Conservation (phyloP, 495 filamentous ascomycete genomes). For the Elasticomyces elasticus region DNA sequence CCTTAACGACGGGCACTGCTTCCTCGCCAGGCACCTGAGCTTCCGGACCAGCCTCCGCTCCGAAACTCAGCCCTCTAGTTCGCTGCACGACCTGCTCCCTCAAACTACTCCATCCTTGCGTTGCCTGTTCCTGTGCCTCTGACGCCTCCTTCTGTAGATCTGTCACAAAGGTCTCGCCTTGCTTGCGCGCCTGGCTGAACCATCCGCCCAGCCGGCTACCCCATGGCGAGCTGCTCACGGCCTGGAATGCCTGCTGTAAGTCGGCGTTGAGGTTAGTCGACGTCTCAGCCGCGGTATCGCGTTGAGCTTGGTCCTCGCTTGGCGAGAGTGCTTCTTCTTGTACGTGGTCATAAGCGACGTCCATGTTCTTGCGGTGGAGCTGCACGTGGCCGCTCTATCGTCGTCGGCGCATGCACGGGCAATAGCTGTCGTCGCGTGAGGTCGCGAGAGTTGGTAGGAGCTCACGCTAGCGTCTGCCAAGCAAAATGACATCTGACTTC, state of each 20-base stretch:
- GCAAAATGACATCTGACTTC: too few relatives aligned
- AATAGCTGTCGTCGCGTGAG: not conserved
- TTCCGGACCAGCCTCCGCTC: conserved; percentile 33
- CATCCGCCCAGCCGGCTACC: conserved; percentile 79
- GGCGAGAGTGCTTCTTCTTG: conserved; percentile 68
- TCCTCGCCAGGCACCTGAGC: conserved; percentile 21
- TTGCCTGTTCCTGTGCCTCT: conserved; percentile 68
- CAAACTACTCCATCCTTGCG: conserved; percentile 57
- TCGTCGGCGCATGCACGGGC: not conserved
- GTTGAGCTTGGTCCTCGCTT: conserved; percentile 41
- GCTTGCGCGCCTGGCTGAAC: conserved; percentile 71
- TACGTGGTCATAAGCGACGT: conserved; percentile 95
- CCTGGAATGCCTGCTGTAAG: conserved; percentile 89
- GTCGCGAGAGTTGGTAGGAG: not conserved
- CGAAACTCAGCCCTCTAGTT: conserved; percentile 64
- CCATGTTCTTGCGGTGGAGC: conserved; percentile 48
- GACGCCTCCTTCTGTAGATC: conserved; percentile 68
- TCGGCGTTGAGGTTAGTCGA: conserved; percentile 65
- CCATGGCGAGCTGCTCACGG: conserved; percentile 85
- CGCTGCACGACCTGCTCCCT: conserved; percentile 48
- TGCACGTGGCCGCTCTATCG: not conserved
- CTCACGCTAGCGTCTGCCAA: not conserved
- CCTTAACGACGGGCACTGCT: conserved; percentile 10
- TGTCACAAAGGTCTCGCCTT: conserved; percentile 78
- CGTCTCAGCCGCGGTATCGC: conserved; percentile 37